Evolutionary conservation across 768 basidiomycete species (phyloP), one percentile per base, ranked within the genome.

Genomic region (Mycena belliarum): DNA sequence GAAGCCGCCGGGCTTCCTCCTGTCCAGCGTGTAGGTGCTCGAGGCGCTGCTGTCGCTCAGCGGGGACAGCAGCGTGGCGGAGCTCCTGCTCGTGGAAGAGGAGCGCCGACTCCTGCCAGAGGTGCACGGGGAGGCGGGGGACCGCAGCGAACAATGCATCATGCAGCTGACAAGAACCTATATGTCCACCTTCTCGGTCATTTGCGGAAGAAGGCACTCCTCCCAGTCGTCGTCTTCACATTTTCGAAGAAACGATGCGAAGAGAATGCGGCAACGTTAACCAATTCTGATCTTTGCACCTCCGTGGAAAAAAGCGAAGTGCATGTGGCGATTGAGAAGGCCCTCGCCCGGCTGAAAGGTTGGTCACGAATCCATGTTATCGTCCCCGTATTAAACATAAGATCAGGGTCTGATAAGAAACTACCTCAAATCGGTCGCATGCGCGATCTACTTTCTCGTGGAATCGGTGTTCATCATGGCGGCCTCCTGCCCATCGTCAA

Each of bases 391-490:
- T 33, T 46, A n/a, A n/a, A n/a, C n/a, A n/a, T n/a, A n/a, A n/a
- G n/a, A n/a, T n/a, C 63, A 98, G 95, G 90, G 6, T 86, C 92
- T 20, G 96, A 99, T 74, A 91, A 86, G 73, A 88, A 89, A 59
- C 75, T 99, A 9, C 97, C 97, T 8, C 97, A 99, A 69, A 96
- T 99, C 48, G 79, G 82, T 46, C 82, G 89, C 43, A 98, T 98
- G 86, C 81, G 91, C 15, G 91, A 95, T 64, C 73, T 98, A 40
- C 82, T 99, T 10, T 85, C 87, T 35, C 85, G 97, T 48, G 97
- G 97, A 37, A 96, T 99, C 52, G 97, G 95, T 6, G 91, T 99
- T 2, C 97, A 99, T 71, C 97, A 99, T 65, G 97, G 97, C 42
- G 97, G 97, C 4, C 79, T 99, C 16, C 75, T 99, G 10, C 97